These are phyloP conservation scores for Dioszegia hungarica DNA, from an alignment of 768 basidiomycete genomes.

Conservation along the genomic window DNA sequence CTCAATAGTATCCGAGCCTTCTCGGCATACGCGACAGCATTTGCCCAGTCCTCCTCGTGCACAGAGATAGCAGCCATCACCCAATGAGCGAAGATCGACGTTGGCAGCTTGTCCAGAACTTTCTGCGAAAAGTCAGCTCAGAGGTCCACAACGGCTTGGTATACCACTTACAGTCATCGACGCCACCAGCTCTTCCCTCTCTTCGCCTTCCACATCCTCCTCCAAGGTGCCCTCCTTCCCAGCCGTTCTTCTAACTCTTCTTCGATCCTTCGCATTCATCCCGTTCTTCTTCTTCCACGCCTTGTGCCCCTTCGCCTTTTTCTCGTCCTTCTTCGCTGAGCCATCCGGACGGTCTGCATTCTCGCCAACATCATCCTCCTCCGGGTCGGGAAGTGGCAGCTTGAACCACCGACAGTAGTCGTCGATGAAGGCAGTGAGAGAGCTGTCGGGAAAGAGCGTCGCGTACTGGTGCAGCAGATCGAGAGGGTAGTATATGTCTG, in stretches of 20 bases:
- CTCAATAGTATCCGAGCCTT: slow-evolving; percentile 61
- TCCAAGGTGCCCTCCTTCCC: slow-evolving; percentile 31
- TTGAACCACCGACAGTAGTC: slow-evolving; percentile 67
- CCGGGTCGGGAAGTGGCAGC: slow-evolving; percentile 50
- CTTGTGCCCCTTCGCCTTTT: neutral
- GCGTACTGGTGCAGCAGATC: slow-evolving; percentile 60
- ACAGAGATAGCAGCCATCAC: slow-evolving; percentile 64
- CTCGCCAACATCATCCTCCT: slow-evolving; percentile 49
- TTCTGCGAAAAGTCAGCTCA: slow-evolving; percentile 23
- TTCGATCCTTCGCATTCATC: slow-evolving; percentile 32
- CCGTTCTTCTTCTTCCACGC: slow-evolving; percentile 11
- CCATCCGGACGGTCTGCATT: neutral
- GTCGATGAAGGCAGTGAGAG: slow-evolving; percentile 58
- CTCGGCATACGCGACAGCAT: slow-evolving; percentile 67
- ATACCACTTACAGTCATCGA: slow-evolving; percentile 62
- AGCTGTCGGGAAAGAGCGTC: slow-evolving; percentile 60
- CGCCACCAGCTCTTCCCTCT: slow-evolving; percentile 61
- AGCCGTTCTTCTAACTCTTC: slow-evolving; percentile 31
- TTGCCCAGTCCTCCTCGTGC: slow-evolving; percentile 66
- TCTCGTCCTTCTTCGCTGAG: slow-evolving; percentile 18
- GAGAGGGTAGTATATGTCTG: slow-evolving; percentile 55
- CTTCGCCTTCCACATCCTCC: slow-evolving; percentile 47
- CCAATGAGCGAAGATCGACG: slow-evolving; percentile 65
- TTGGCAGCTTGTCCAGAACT: slow-evolving; percentile 48
- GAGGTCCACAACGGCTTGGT: neutral